phyloP scores from a whole-genome alignment of 495 filamentous ascomycete genomes.

The Hypoxylon lienhwacheense region DNA sequence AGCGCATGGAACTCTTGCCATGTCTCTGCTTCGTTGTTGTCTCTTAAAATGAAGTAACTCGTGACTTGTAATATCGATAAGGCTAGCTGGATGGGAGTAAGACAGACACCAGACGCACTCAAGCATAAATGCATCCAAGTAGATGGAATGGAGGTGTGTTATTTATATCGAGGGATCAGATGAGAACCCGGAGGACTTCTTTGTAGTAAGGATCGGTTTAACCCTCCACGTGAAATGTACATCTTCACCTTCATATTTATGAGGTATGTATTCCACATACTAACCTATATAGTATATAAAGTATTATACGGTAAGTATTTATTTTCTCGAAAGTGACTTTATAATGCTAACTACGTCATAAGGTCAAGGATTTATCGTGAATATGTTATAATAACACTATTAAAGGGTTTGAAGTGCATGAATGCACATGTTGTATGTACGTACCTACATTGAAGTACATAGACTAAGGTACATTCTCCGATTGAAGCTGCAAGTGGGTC shows the following conservation, averaged over 20 bases:
- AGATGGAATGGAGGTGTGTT: constrained; percentile 12
- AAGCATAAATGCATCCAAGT: constrained; percentile 2
- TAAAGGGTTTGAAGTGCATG: too few species aligned
- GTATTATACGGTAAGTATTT: too few species aligned
- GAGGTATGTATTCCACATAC: not conserved
- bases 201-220: too few species aligned
- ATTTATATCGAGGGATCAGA: constrained; percentile 24
- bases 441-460: not conserved
- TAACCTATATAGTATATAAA: too few species aligned
- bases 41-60: not conserved
- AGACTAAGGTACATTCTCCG: too few species aligned
- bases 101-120: too few species aligned
- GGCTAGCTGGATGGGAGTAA: constrained; percentile 12
- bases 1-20: not conserved
- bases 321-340: too few species aligned
- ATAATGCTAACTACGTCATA: too few species aligned
- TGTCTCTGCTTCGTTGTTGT: not conserved
- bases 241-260: not conserved
- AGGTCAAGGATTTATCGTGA: too few species aligned
- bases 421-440: not conserved
- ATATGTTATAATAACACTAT: too few species aligned
- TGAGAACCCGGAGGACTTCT: constrained; percentile 33
- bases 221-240: too few species aligned
- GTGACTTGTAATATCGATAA: constrained; percentile 8
- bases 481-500: too few species aligned